phyloP scores from a whole-genome alignment of 106 monocot species.

The Cymbidium sinense region DNA sequence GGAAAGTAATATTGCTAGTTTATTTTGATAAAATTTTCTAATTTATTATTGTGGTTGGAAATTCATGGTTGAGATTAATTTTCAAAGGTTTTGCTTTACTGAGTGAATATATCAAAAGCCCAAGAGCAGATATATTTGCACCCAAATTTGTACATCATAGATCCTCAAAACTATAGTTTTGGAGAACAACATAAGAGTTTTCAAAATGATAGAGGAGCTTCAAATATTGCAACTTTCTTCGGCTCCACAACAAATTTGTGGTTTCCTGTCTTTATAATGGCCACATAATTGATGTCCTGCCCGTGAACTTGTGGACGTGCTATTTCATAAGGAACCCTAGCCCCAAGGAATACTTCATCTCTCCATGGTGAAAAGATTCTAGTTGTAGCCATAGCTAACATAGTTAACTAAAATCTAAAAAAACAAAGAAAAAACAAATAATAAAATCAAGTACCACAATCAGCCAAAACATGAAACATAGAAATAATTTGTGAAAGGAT shows the following conservation, averaged over 20 bases:
- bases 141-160: constrained; percentile 70
- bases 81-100: constrained; percentile 23
- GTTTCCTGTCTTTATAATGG: constrained; percentile 84
- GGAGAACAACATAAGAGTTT: constrained; percentile 45
- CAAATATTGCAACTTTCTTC: constrained; percentile 96
- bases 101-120: constrained; percentile 78
- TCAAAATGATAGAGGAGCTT: constrained; percentile 87
- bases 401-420: constrained; percentile 1
- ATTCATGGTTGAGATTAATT: no score
- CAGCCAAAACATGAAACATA: background rate
- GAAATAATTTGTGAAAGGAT: no score
- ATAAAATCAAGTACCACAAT: background rate
- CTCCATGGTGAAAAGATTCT: constrained; percentile 85
- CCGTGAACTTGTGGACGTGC: constrained; percentile 96
- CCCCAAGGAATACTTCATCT: constrained; percentile 15
- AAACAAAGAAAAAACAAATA: background rate
- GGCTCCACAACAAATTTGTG: constrained; percentile 91
- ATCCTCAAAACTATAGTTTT: constrained; percentile 33
- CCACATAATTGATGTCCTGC: no score
- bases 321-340: constrained; percentile 58
- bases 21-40: no score
- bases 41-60: no score
- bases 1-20: no score
- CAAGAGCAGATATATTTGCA: constrained; percentile 99
- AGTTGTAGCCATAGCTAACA: constrained; percentile 28